Conservation (phyloP, 352 stramenopile genomes). For the Phytophthora capsici region DNA sequence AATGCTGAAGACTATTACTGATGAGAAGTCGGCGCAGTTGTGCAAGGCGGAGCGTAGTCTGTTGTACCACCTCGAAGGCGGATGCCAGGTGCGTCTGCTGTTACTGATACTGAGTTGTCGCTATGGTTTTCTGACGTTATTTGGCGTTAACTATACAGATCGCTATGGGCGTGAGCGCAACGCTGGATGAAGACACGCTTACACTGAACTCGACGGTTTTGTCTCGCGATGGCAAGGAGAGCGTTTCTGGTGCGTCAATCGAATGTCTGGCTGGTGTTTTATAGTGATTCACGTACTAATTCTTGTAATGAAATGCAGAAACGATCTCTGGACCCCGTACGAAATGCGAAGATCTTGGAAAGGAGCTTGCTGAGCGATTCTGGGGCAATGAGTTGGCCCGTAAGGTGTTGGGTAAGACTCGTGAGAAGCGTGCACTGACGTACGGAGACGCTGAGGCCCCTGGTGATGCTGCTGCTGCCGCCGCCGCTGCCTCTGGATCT, state of each 20-base stretch:
- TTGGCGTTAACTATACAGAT: slow-evolving; percentile 44
- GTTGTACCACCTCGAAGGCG: slow-evolving; percentile 82
- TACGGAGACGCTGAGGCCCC: slow-evolving; percentile 77
- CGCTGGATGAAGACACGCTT: slow-evolving; percentile 62
- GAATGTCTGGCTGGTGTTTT: background rate
- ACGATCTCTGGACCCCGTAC: slow-evolving; percentile 61
- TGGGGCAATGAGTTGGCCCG: slow-evolving; percentile 57
- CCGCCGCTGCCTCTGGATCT: slow-evolving; percentile 25
- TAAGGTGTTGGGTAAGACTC: slow-evolving; percentile 63
- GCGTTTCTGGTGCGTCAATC: slow-evolving; percentile 48
- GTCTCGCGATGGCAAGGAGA: slow-evolving; percentile 74
- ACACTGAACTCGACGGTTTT: slow-evolving; percentile 76
- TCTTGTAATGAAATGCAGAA: slow-evolving; percentile 23
- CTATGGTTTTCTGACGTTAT: slow-evolving; percentile 13
- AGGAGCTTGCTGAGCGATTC: slow-evolving; percentile 70
- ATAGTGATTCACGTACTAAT: background rate
- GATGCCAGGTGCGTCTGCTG: slow-evolving; percentile 68
- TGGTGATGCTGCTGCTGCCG: slow-evolving; percentile 71
- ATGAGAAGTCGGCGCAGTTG: slow-evolving; percentile 78
- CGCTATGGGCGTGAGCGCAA: slow-evolving; percentile 83
- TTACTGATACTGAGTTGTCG: background rate
- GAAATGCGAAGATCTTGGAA: slow-evolving; percentile 68
- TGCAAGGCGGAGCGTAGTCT: slow-evolving; percentile 87
- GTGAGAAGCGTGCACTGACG: slow-evolving; percentile 78
- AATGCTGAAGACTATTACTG: slow-evolving; percentile 80